These are phyloP conservation scores for Trichosporon asahii DNA, from an alignment of 1,284 basidiomycete genomes.

Conservation along the genomic window DNA sequence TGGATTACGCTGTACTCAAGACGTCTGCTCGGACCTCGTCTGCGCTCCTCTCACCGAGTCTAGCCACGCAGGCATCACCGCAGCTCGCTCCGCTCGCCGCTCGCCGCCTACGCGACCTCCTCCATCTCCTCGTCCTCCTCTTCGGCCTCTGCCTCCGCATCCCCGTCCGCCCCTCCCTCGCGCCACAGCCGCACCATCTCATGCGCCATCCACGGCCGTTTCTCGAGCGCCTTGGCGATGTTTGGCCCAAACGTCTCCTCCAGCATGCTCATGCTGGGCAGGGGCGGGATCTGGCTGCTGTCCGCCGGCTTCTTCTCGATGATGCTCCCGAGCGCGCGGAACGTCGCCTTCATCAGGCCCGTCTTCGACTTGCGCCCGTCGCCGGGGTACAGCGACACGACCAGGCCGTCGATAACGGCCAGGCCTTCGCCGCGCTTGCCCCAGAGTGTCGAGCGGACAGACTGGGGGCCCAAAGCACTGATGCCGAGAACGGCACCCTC, in stretches of 20 bases:
- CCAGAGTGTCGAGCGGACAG: constrained; percentile 68
- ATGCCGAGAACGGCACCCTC: constrained; percentile 83
- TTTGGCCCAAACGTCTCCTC: constrained; percentile 33
- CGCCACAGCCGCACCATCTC: constrained; percentile 29
- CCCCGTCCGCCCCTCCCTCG: neutral
- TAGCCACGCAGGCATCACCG: neutral
- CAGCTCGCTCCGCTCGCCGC: neutral
- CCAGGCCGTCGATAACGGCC: constrained; percentile 33
- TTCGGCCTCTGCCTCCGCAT: neutral
- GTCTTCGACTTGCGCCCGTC: constrained; percentile 33
- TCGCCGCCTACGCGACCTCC: neutral
- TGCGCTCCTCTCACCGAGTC: too few relatives aligned
- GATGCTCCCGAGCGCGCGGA: constrained; percentile 24
- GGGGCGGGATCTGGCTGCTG: constrained; percentile 21
- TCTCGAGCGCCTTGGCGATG: constrained; percentile 33
- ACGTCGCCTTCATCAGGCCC: constrained; percentile 35
- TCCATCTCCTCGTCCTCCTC: constrained; percentile 17
- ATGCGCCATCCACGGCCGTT: constrained; percentile 38
- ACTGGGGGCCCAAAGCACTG: constrained; percentile 75
- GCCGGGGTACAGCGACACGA: constrained; percentile 36
- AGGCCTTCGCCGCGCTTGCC: constrained; percentile 35
- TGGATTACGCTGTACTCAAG: too few relatives aligned
- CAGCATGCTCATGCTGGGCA: constrained; percentile 23
- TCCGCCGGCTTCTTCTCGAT: constrained; percentile 24
- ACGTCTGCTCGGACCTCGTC: too few relatives aligned